Percentiles rank a stretch among this genome's conserved stretches.
Conservation (phyloP, 805 yeast genomes). For the Isabelozyma gotoi region DNA sequence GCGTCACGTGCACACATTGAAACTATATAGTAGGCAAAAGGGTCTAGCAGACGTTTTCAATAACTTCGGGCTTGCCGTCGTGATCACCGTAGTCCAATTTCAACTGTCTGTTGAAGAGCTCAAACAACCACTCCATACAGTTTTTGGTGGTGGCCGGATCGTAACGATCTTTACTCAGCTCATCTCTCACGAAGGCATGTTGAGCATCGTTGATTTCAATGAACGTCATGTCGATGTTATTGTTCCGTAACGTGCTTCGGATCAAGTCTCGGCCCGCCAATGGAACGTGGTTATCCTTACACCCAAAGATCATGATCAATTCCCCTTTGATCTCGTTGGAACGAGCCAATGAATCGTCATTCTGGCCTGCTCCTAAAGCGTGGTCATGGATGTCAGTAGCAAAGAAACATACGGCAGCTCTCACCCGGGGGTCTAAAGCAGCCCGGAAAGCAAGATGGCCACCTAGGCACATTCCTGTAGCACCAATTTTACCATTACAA, state of each 20-base stretch:
- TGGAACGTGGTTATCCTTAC: slow-evolving; percentile 78
- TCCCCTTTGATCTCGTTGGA: slow-evolving; percentile 59
- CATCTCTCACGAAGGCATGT: slow-evolving; percentile 83
- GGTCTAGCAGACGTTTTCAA: slow-evolving; percentile 72
- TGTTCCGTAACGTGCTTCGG: slow-evolving; percentile 56
- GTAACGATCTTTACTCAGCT: slow-evolving; percentile 73
- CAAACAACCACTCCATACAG: slow-evolving; percentile 66
- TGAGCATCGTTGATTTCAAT: slow-evolving; percentile 78
- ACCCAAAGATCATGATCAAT: slow-evolving; percentile 69
- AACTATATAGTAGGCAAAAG: background rate
- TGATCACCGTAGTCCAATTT: slow-evolving; percentile 65
- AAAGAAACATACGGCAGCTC: slow-evolving; percentile 72
- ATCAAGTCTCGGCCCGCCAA: slow-evolving; percentile 74
- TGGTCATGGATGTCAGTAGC: slow-evolving; percentile 77
- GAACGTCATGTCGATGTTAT: slow-evolving; percentile 64
- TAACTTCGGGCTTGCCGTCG: slow-evolving; percentile 47
- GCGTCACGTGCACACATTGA: slow-evolving; percentile 4
- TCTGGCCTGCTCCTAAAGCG: slow-evolving; percentile 60
- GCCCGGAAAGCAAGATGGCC: slow-evolving; percentile 79
- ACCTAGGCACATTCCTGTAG: slow-evolving; percentile 87
- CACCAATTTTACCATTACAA: slow-evolving; percentile 72
- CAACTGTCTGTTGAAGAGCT: slow-evolving; percentile 68
- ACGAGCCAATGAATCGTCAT: slow-evolving; percentile 65
- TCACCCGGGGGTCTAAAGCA: slow-evolving; percentile 61
- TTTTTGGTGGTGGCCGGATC: slow-evolving; percentile 74